Evolutionary conservation across 805 yeast genomes (phyloP).

Genomic region (Diddensiella santjacobensis): DNA sequence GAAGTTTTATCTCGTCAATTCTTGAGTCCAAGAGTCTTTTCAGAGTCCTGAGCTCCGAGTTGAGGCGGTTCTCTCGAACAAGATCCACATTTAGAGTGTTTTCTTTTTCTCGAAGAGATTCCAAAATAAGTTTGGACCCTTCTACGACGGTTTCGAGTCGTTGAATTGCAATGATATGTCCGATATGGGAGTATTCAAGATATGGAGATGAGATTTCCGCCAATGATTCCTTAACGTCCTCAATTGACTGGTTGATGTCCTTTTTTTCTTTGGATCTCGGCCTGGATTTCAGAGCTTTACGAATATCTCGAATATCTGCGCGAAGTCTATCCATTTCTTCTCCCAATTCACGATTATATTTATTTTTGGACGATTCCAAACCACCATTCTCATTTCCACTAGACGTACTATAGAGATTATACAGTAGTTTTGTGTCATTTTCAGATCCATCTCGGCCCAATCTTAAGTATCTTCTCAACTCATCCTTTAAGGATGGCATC

Average conservation of each 20-base stretch:
- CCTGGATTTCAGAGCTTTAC: constrained; percentile 1
- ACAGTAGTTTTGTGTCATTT: neutral
- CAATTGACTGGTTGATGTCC: neutral
- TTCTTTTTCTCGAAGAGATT: constrained; percentile 4
- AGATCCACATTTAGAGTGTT: neutral
- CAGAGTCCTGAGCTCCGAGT: constrained; percentile 8
- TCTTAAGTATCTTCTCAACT: neutral
- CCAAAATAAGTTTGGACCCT: constrained; percentile 1
- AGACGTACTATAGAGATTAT: neutral
- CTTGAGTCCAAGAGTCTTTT: constrained; percentile 3
- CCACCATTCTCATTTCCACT: neutral
- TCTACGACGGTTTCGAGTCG: constrained; percentile 8
- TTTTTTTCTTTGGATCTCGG: neutral
- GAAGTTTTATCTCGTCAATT: neutral
- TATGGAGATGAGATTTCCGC: neutral
- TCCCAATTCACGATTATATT: neutral
- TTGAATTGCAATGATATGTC: constrained; percentile 8
- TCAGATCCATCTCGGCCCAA: neutral
- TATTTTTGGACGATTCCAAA: neutral
- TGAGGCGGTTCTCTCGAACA: neutral
- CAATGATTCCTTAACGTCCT: constrained; percentile 4
- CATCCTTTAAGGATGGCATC: too few species aligned
- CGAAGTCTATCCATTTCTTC: neutral
- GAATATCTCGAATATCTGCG: neutral
- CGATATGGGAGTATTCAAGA: neutral